Conservation (phyloP, 1,284 basidiomycete genomes). For the Mycena sp. region DNA sequence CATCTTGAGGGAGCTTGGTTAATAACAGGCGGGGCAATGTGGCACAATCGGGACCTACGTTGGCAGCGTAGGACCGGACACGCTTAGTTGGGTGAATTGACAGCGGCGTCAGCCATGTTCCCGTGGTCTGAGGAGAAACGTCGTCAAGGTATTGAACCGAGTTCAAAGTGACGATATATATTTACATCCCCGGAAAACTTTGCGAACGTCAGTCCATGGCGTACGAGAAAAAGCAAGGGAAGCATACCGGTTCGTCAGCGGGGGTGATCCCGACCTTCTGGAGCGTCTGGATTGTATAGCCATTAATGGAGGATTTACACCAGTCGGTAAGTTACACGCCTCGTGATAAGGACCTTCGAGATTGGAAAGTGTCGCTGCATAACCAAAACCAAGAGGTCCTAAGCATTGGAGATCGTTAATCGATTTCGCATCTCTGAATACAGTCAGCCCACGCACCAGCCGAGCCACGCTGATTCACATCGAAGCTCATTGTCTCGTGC, state of each 20-base stretch:
- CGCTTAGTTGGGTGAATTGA: constrained; percentile 17
- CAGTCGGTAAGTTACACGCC: not conserved
- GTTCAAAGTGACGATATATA: not conserved
- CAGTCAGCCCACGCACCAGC: not conserved
- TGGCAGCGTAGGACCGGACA: constrained; percentile 21
- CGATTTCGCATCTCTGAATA: not conserved
- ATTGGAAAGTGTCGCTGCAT: not conserved
- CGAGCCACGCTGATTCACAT: not conserved
- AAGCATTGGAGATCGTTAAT: not conserved
- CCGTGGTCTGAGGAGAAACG: not conserved
- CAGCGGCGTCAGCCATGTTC: constrained; percentile 14
- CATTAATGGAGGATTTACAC: not conserved
- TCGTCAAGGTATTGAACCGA: not conserved
- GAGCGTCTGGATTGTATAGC: not conserved
- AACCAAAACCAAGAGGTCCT: constrained; percentile 7
- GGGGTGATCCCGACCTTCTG: not conserved
- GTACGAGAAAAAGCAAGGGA: not conserved
- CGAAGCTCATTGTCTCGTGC: not conserved
- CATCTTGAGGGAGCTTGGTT: not conserved
- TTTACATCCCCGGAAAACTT: not conserved
- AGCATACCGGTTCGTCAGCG: not conserved
- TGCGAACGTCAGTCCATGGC: not conserved
- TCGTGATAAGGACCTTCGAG: constrained; percentile 1
- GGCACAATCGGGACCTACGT: not conserved
- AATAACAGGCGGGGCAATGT: no score